Percentiles rank a stretch among this genome's conserved stretches.
phyloP scores from a whole-genome alignment of 1,284 basidiomycete species.

The Leccinum insolens region DNA sequence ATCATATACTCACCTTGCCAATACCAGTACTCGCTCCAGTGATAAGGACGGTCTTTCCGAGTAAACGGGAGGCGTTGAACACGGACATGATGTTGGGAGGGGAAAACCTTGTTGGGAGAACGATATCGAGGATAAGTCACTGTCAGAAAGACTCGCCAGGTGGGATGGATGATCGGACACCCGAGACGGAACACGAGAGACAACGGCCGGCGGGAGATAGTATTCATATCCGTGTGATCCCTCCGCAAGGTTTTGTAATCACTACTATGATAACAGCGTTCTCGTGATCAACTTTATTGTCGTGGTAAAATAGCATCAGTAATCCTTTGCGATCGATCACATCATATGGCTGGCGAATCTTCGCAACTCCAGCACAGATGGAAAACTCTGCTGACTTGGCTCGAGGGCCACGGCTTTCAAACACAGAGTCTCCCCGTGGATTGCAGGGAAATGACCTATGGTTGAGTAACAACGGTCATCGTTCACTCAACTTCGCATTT shows the following conservation, averaged over 20 bases:
- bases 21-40: slow-evolving; percentile 88
- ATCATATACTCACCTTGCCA: slow-evolving; percentile 55
- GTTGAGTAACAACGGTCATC: slow-evolving; percentile 34
- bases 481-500: slow-evolving; percentile 1
- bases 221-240: slow-evolving; percentile 6
- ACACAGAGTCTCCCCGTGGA: slow-evolving; percentile 46
- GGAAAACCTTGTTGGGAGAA: slow-evolving; percentile 4
- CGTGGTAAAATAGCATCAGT: background rate
- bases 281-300: background rate
- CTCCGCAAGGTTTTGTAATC: background rate
- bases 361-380: slow-evolving; percentile 38
- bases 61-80: slow-evolving; percentile 75
- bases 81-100: slow-evolving; percentile 67
- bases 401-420: slow-evolving; percentile 55
- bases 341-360: slow-evolving; percentile 12
- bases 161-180: slow-evolving; percentile 2
- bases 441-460: slow-evolving; percentile 41
- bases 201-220: background rate
- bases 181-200: slow-evolving; percentile 5
- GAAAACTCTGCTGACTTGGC: slow-evolving; percentile 58
- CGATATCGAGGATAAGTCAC: background rate
- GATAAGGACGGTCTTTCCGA: slow-evolving; percentile 85
- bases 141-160: background rate
- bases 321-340: background rate
- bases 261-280: background rate